A percentile compares a stretch with the other conserved stretches of the same genome.
Conservation (phyloP, 192 early-diverging fungal species). For the Lobulomyces angularis region DNA sequence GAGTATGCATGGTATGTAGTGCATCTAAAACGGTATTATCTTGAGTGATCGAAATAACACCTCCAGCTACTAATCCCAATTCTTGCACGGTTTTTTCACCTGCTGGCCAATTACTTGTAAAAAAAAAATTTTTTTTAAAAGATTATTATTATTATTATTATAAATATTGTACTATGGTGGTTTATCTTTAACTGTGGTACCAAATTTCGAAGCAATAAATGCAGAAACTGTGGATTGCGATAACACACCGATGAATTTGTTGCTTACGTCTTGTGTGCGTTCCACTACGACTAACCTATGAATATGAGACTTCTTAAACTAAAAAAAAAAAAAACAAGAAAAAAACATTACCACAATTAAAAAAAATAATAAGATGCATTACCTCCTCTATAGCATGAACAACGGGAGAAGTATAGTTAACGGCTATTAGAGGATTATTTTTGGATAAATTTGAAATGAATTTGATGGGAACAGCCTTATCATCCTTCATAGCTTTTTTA, state of each 20-base stretch:
- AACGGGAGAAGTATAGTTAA: conserved; percentile 16
- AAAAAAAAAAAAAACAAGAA: no score
- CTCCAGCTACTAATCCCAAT: conserved; percentile 21
- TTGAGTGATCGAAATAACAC: conserved; percentile 17
- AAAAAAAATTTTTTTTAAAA: no score
- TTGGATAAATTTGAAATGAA: conserved; percentile 32
- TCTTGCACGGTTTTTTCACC: conserved; percentile 27
- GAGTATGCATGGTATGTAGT: conserved; percentile 32
- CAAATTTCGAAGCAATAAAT: conserved; percentile 25
- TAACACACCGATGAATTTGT: conserved; percentile 30
- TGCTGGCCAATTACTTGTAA: conserved; percentile 9
- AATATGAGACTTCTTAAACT: conserved; percentile 11
- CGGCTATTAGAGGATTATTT: conserved; percentile 25
- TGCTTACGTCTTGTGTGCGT: background rate
- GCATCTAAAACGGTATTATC: conserved; percentile 33
- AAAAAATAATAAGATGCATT: no score
- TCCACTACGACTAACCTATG: conserved; percentile 34
- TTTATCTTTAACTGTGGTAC: no score
- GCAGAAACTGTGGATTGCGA: conserved; percentile 22
- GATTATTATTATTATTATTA: no score
- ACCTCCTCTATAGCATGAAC: conserved; percentile 23
- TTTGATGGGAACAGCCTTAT: conserved; percentile 25
- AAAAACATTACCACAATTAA: no score
- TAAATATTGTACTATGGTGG: no score
- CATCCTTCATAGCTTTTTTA: conserved; percentile 23